Evolutionary conservation across 2,329 filamentous ascomycete species (phyloP).

Genomic region (Colletotrichum shisoi): DNA sequence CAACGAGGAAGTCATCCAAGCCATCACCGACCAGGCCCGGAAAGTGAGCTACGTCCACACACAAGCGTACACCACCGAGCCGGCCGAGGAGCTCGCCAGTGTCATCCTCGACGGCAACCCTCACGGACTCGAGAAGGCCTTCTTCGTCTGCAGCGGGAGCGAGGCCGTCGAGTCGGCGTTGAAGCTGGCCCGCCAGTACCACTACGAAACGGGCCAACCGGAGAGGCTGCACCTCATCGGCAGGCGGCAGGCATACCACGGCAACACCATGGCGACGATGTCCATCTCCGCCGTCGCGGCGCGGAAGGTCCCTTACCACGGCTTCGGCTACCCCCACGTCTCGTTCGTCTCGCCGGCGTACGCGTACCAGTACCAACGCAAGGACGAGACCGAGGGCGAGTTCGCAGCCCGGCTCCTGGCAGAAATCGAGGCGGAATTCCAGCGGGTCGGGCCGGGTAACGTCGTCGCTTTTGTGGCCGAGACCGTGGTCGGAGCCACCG

Average conservation of each 20-base stretch:
- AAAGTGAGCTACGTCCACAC: conserved; percentile 46
- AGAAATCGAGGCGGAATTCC: conserved; percentile 59
- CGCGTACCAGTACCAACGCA: conserved; percentile 48
- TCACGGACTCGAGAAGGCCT: conserved; percentile 38
- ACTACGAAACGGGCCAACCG: conserved; percentile 50
- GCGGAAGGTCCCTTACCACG: conserved; percentile 44
- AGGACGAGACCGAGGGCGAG: conserved; percentile 49
- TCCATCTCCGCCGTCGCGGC: conserved; percentile 48
- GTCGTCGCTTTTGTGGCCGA: conserved; percentile 61
- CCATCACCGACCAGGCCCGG: conserved; percentile 44
- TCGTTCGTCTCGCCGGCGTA: conserved; percentile 55
- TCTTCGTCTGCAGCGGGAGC: conserved; percentile 41
- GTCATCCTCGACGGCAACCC: conserved; percentile 39
- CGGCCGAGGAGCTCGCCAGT: conserved; percentile 46
- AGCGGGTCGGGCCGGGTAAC: conserved; percentile 54
- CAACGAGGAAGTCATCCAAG: conserved; percentile 44
- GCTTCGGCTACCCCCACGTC: conserved; percentile 43
- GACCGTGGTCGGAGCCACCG: conserved; percentile 57
- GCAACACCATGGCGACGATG: conserved; percentile 59
- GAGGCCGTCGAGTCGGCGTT: conserved; percentile 57
- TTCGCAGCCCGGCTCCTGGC: conserved; percentile 53
- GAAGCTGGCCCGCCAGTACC: conserved; percentile 60
- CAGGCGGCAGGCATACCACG: conserved; percentile 58
- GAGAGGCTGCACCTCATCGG: conserved; percentile 54
- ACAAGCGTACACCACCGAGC: conserved; percentile 54